Base-by-base conservation (phyloP, 2,329 filamentous ascomycete genomes). In the Xylariomycetidae sp. region DNA sequence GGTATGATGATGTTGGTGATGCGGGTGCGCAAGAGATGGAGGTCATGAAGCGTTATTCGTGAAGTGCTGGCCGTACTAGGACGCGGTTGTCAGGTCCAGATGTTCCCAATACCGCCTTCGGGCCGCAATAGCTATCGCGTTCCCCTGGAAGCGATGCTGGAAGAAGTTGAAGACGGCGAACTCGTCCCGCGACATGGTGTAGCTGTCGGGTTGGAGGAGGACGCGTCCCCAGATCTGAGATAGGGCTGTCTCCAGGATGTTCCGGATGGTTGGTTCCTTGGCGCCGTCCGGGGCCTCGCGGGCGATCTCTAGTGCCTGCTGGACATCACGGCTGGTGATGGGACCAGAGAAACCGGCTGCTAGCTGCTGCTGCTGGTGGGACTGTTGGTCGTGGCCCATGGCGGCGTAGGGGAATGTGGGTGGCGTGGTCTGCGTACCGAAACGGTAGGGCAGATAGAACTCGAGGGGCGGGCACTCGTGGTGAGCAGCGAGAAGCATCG, bases 131-230 rank as follows among this genome's bases (percentile, higher is more conserved):
- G 68, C 68, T n/a, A 63, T 48, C 43, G 62, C 52, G 43, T 71
- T 57, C 39, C 74, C 73, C 19, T 64, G 57, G 52, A 82, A 87
- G 8, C 81, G 74, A 42, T 72, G 61, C 42, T 84, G 80, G 58
- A 83, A 90, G 59, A 82, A 90, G 65, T 92, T 93, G 74, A 93
- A 88, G 39, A 93, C 71, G 34, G 84, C 77, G 52, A 92, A 93
- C 61, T 94, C 86, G 58, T 86, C 78, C 42, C 72, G 68, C 20
- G 68, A 77, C 65, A 93, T 78, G 43, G 92, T 60, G 58, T 90
- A 93, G n/a, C 67, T 66, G 31, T 73, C 61, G 2, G 83, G 83
- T 19, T 80, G 65, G 4, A 67, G 65, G 48, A 79, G 63, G 36
- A 93, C 71, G 47, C 76, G 79, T 26, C 53, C 55, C 84, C 85